A percentile compares a stretch with the other conserved stretches of the same genome.
These are phyloP conservation scores for Alloteropsis angusta DNA, from an alignment of 202 grass and related monocot genomes.

Conservation along the genomic window DNA sequence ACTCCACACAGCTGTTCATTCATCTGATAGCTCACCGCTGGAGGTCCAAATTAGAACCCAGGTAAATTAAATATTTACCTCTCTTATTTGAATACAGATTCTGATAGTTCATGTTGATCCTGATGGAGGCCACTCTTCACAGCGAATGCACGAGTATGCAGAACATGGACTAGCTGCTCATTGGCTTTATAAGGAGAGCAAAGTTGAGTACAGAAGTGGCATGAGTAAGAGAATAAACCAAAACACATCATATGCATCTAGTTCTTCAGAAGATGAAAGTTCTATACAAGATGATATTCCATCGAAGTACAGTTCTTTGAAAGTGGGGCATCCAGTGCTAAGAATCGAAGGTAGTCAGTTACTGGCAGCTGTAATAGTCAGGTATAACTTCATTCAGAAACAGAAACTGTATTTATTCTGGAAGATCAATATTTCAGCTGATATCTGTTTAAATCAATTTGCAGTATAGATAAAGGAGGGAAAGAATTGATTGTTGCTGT, in stretches of 20 bases:
- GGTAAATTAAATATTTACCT: slow-evolving; percentile 26
- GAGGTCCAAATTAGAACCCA: slow-evolving; percentile 98
- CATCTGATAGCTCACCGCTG: slow-evolving; percentile 74
- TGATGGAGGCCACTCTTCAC: slow-evolving; percentile 33
- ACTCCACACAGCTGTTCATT: slow-evolving; percentile 88
- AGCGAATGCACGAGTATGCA: slow-evolving; percentile 93
- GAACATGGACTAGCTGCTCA: slow-evolving; percentile 92
- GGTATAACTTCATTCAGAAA: slow-evolving; percentile 41
- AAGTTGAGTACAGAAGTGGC: slow-evolving; percentile 33
- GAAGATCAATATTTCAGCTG: slow-evolving; percentile 14
- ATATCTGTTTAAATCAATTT: slow-evolving; percentile 33
- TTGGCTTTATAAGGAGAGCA: slow-evolving; percentile 95
- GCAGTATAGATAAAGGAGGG: slow-evolving; percentile 75
- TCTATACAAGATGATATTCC: slow-evolving; percentile 42
- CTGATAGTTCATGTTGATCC: slow-evolving; percentile 23
- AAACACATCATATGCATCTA: slow-evolving; percentile 52
- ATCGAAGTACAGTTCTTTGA: slow-evolving; percentile 75
- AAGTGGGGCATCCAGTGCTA: slow-evolving; percentile 85
- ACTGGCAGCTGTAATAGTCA: slow-evolving; percentile 80
- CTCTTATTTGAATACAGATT: slow-evolving; percentile 26
- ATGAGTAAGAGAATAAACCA: slow-evolving; percentile 40
- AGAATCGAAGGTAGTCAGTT: slow-evolving; percentile 86
- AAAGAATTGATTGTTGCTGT: slow-evolving; percentile 95
- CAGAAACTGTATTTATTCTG: slow-evolving; percentile 13
- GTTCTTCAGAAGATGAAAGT: slow-evolving; percentile 59